These are phyloP conservation scores for Leucaena leucocephala DNA, from an alignment of 306 rosid genomes.

Conservation along the genomic window DNA sequence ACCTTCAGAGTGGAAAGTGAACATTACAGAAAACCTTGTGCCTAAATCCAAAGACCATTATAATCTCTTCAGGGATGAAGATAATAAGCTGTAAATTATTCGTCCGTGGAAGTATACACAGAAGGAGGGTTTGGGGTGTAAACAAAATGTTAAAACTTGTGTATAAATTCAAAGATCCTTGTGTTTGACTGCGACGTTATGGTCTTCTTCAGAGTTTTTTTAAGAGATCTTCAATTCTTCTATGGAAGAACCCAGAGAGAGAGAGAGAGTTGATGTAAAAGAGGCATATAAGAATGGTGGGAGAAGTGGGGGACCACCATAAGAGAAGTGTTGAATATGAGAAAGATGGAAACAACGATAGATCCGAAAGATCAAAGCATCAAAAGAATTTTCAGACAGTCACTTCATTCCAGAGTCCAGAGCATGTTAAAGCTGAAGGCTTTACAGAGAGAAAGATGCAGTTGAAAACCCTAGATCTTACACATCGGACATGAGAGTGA, in stretches of 20 bases:
- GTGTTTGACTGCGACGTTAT: neutral
- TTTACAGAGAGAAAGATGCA: neutral
- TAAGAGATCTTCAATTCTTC: neutral
- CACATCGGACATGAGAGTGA: conserved; percentile 51
- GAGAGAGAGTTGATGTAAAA: conserved; percentile 3
- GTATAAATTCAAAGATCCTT: neutral
- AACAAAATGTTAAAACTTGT: neutral
- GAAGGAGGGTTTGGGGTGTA: neutral
- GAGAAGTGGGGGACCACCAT: neutral
- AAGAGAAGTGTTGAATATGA: neutral
- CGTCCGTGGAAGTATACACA: neutral
- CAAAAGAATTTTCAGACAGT: neutral
- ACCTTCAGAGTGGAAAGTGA: neutral
- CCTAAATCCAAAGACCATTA: neutral
- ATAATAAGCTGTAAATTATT: neutral
- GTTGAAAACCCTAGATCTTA: conserved; percentile 55
- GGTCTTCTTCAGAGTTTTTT: neutral
- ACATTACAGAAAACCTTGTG: neutral
- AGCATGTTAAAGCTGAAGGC: neutral
- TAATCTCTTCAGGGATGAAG: neutral
- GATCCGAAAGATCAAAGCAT: conserved; percentile 48
- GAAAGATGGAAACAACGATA: conserved; percentile 32
- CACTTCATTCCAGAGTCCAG: neutral
- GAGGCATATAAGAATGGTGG: neutral
- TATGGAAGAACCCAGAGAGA: conserved; percentile 2